These are phyloP conservation scores for Diaporthe sp. DNA, from an alignment of 2,329 filamentous ascomycete genomes.

Conservation along the genomic window DNA sequence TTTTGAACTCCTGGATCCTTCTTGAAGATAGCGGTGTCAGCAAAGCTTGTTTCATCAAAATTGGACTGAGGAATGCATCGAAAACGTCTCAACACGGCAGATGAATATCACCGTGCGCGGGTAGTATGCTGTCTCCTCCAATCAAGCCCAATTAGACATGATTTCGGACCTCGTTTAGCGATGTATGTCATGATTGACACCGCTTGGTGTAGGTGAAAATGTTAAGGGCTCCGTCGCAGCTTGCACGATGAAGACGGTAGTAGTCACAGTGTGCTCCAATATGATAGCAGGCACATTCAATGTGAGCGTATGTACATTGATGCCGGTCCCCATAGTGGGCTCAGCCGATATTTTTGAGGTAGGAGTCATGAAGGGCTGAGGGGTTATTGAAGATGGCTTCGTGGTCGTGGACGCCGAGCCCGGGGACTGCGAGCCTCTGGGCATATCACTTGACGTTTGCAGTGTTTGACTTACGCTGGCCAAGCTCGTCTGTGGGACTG, in stretches of 20 bases:
- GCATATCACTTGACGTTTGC: background rate
- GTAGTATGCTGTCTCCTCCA: background rate
- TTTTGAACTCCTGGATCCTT: background rate
- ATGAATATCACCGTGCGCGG: background rate
- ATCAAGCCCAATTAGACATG: background rate
- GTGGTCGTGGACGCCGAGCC: background rate
- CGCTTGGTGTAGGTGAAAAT: background rate
- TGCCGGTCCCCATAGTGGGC: background rate
- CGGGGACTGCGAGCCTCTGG: background rate
- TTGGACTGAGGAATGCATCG: background rate
- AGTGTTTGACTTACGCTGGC: background rate
- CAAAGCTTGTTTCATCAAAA: background rate
- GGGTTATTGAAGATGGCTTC: background rate
- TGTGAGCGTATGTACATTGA: background rate
- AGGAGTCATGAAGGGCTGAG: background rate
- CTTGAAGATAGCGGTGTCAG: background rate
- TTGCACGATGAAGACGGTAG: background rate
- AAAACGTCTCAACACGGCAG: background rate
- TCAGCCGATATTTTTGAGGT: background rate
- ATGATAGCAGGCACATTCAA: background rate
- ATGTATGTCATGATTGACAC: background rate
- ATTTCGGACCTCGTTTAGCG: background rate
- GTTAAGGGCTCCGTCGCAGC: background rate
- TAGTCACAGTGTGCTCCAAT: background rate
- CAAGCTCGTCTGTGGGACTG: background rate